Base-by-base conservation (phyloP, 768 basidiomycete species). In the Lentinula sp. region DNA sequence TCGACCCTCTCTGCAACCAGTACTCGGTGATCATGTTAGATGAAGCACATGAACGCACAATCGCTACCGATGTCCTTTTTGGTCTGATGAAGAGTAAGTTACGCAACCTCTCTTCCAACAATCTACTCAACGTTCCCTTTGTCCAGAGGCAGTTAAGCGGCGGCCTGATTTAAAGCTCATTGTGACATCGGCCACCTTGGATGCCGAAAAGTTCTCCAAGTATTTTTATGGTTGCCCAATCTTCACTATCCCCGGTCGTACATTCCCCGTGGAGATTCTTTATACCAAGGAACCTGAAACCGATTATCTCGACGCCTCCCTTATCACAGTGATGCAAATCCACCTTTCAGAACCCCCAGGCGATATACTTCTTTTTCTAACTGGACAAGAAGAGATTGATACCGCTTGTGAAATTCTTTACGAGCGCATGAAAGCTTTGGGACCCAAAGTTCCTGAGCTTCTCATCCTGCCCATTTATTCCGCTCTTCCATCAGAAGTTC, bases 191-290 rank as follows among this genome's bases (percentile, higher is more conserved):
- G 97, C 97, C 1, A 99, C 97, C 1, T 80, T 99, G n/a, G 96
- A 99, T 65, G 96, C 97, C 59, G 96, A 98, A 75, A 98, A 98
- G 78, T 99, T 99, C 75, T 95, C 96, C 23, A 95, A 95, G 69
- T 99, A 99, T 81, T 99, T 99, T 80, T 97, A 89, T 72, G 93
- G 91, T 6, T 98, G 95, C 73, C 96, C 97, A 33, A 98, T 99
- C 74, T 98, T 98, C 81, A 97, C 96, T 41, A 98, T 99, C 65
- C 97, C 97, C n/a, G 97, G 97, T 66, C 88, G 95, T 68, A 95
- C 95, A n/a, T 98, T 93, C 76, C 97, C 97, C 6, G 97, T 98
- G 64, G 97, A 99, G 74, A 83, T 91, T 35, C 79, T 98, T n/a
- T 99, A 98, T 76, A 98, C 96, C 66, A 98, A 98, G 72, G 97